phyloP scores from a whole-genome alignment of 768 basidiomycete genomes.

The Mycena albidolilacea region DNA sequence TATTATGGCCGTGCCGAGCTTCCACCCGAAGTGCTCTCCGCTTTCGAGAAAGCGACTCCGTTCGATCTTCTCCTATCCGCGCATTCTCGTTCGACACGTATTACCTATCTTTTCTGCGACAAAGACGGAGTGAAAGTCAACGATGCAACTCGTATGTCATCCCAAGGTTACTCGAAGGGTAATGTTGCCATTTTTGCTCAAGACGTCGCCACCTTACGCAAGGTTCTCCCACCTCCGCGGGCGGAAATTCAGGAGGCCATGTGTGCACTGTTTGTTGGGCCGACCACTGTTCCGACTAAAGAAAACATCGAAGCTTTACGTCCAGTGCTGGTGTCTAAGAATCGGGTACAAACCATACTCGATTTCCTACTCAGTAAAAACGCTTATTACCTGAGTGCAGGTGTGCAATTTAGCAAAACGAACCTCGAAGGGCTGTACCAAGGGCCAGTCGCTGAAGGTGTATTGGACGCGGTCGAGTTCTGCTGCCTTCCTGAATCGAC shows the following conservation, averaged over 20 bases:
- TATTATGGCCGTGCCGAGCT: no score
- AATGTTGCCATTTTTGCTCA: conserved; percentile 14
- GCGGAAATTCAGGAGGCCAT: conserved; percentile 5
- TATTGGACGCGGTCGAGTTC: not conserved
- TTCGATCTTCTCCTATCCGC: not conserved
- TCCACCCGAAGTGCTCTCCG: no score
- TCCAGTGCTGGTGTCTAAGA: conserved; percentile 1
- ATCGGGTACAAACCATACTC: not conserved
- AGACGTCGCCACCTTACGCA: not conserved
- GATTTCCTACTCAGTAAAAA: not conserved
- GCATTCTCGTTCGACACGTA: not conserved
- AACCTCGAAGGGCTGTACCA: not conserved
- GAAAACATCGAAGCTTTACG: not conserved
- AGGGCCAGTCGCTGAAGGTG: not conserved
- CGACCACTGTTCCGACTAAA: not conserved
- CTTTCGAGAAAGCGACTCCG: not conserved
- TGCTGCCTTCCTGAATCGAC: not conserved
- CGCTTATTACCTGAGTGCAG: not conserved
- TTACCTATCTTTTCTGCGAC: not conserved
- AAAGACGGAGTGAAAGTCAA: not conserved
- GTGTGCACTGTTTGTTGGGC: conserved; percentile 2
- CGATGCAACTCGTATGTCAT: not conserved
- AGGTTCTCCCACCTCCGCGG: not conserved
- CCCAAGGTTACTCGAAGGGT: conserved; percentile 5
- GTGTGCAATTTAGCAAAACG: not conserved